Evolutionary conservation across 441 rosid species (phyloP).

Genomic region (Theobroma grandiflorum): DNA sequence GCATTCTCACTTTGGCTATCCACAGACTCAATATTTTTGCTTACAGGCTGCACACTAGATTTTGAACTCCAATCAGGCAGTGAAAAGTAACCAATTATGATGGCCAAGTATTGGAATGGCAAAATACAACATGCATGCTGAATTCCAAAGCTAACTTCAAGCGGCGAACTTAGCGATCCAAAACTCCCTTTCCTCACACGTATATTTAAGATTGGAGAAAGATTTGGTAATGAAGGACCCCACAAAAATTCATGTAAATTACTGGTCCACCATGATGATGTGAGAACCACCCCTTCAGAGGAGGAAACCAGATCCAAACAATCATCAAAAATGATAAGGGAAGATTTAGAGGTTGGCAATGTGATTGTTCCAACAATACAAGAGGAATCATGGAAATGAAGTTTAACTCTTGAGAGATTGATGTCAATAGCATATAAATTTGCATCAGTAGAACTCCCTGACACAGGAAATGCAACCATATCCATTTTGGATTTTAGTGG

Average conservation of each 20-base stretch:
- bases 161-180: conserved; percentile 53
- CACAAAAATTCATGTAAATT: conserved; percentile 67
- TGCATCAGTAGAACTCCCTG: conserved; percentile 35
- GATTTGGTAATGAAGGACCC: conserved; percentile 67
- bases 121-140: conserved; percentile 87
- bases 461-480: conserved; percentile 32
- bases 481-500: conserved; percentile 30
- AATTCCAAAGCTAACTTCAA: conserved; percentile 88
- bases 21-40: conserved; percentile 36
- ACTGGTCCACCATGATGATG: conserved; percentile 75
- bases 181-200: conserved; percentile 63
- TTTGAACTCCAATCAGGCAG: conserved; percentile 80
- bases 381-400: conserved; percentile 92
- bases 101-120: conserved; percentile 77
- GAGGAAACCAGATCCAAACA: conserved; percentile 75
- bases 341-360: conserved; percentile 58
- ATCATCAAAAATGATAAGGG: conserved; percentile 55
- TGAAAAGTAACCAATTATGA: conserved; percentile 87
- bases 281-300: conserved; percentile 67
- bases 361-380: conserved; percentile 74
- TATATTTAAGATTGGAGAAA: conserved; percentile 73
- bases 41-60: conserved; percentile 45
- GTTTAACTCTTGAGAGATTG: conserved; percentile 56
- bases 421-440: conserved; percentile 53
- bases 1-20: conserved; percentile 37